Conservation (phyloP, 1,284 basidiomycete genomes). For the Ceratobasidium sp. region DNA sequence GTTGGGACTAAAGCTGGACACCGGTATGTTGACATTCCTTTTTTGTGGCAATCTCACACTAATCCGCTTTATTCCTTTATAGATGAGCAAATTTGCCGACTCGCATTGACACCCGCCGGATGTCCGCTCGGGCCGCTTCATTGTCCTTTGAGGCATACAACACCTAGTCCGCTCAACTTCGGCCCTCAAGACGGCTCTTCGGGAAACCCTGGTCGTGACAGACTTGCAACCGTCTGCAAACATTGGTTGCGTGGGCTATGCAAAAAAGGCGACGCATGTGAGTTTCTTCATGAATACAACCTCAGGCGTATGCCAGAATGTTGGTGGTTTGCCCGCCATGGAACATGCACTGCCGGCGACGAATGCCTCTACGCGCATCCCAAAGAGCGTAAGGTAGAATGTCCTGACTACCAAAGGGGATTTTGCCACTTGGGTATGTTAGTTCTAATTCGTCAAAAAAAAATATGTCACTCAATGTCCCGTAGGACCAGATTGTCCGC, state of each 20-base stretch:
- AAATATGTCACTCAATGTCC: neutral
- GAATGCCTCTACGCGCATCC: conserved; percentile 98
- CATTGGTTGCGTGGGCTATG: conserved; percentile 98
- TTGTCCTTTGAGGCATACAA: conserved; percentile 90
- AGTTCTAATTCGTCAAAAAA: neutral
- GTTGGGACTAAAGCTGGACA: conserved; percentile 88
- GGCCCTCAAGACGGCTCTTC: conserved; percentile 70
- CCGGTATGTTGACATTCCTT: conserved; percentile 61
- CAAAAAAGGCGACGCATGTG: conserved; percentile 98
- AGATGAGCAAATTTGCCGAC: conserved; percentile 92
- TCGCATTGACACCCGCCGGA: conserved; percentile 76
- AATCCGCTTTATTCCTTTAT: conserved; percentile 37
- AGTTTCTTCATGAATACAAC: conserved; percentile 99
- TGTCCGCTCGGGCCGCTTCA: conserved; percentile 87
- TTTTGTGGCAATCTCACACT: conserved; percentile 26
- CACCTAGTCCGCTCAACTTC: conserved; percentile 85
- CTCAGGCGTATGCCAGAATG: conserved; percentile 99
- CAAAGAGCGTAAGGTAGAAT: conserved; percentile 92
- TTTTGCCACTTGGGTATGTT: conserved; percentile 88
- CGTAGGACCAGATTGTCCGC: conserved; percentile 84
- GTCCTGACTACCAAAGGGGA: conserved; percentile 93
- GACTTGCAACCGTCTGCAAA: conserved; percentile 92
- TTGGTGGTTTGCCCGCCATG: conserved; percentile 98
- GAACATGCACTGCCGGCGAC: conserved; percentile 97
- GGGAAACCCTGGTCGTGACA: conserved; percentile 70